These are phyloP conservation scores for Lanmaoa pseudosensibilis DNA, from an alignment of 768 basidiomycete genomes.

Conservation along the genomic window DNA sequence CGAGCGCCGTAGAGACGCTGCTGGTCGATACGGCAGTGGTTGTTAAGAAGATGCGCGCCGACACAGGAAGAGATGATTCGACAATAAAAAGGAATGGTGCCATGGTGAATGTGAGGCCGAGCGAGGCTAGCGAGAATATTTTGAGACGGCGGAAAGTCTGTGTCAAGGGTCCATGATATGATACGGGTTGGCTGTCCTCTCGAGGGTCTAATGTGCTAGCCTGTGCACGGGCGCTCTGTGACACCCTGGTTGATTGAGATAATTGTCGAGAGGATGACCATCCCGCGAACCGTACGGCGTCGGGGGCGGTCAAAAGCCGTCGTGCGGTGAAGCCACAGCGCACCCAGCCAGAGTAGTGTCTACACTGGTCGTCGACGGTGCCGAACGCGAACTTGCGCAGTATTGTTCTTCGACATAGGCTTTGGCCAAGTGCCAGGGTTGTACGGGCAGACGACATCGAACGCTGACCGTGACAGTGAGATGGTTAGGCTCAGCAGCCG, in stretches of 20 bases:
- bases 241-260: conserved; percentile 13
- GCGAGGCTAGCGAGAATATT: conserved; percentile 78
- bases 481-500: background rate
- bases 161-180: conserved; percentile 74
- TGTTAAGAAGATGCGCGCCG: conserved; percentile 67
- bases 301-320: background rate
- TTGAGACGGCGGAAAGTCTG: conserved; percentile 76
- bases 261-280: conserved; percentile 3
- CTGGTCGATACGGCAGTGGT: conserved; percentile 71
- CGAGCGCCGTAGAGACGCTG: conserved; percentile 69
- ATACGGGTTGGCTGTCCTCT: conserved; percentile 9
- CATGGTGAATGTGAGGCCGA: conserved; percentile 64
- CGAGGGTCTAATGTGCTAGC: conserved; percentile 1
- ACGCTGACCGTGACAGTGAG: background rate
- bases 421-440: conserved; percentile 10
- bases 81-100: conserved; percentile 81
- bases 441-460: conserved; percentile 9
- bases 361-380: background rate
- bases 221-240: conserved; percentile 4
- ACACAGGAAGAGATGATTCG: conserved; percentile 71
- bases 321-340: background rate
- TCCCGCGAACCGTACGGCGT: background rate
- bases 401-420: conserved; percentile 15
- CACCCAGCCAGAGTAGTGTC: conserved; percentile 6
- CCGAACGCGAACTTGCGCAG: conserved; percentile 7